Evolutionary conservation across 768 basidiomycete genomes (phyloP).

Genomic region (Lactarius sanguifluus): DNA sequence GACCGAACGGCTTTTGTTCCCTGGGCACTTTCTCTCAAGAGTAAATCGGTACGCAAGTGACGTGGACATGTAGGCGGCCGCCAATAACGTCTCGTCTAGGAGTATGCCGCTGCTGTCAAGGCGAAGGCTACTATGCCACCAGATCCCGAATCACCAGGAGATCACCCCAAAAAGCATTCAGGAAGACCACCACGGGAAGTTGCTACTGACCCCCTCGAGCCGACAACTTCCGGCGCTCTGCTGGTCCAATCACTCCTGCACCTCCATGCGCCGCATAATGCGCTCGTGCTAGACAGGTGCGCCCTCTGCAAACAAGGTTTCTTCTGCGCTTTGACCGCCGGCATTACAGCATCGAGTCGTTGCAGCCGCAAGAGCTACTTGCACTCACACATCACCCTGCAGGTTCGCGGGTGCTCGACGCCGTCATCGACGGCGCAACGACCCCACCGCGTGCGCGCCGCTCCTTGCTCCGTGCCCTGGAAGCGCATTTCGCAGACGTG

Average conservation of each 20-base stretch:
- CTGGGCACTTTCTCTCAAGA: conserved; percentile 24
- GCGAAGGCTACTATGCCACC: conserved; percentile 3
- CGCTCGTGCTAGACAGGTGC: conserved; percentile 69
- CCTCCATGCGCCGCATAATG: conserved; percentile 64
- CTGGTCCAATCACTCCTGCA: conserved; percentile 80
- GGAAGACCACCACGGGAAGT: conserved; percentile 12
- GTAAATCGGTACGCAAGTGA: conserved; percentile 15
- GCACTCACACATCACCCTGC: conserved; percentile 63
- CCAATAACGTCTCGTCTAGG: conserved; percentile 25
- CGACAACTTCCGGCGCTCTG: conserved; percentile 81
- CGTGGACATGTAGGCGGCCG: background rate
- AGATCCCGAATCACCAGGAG: conserved; percentile 13
- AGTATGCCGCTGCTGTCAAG: conserved; percentile 29
- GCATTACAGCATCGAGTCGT: conserved; percentile 52
- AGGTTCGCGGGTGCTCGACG: conserved; percentile 77
- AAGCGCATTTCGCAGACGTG: conserved; percentile 76
- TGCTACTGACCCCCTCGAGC: conserved; percentile 47
- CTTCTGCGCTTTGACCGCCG: conserved; percentile 10
- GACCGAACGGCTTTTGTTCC: conserved; percentile 24
- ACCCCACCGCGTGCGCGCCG: conserved; percentile 66
- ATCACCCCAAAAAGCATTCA: conserved; percentile 32
- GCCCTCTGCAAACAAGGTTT: conserved; percentile 16
- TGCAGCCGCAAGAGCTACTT: conserved; percentile 60
- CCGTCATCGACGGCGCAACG: conserved; percentile 63
- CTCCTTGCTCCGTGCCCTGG: conserved; percentile 67